Percentiles rank a stretch among this genome's conserved stretches.
phyloP scores from a whole-genome alignment of 139 green algal genomes.

The Picochlorum costavermella region DNA sequence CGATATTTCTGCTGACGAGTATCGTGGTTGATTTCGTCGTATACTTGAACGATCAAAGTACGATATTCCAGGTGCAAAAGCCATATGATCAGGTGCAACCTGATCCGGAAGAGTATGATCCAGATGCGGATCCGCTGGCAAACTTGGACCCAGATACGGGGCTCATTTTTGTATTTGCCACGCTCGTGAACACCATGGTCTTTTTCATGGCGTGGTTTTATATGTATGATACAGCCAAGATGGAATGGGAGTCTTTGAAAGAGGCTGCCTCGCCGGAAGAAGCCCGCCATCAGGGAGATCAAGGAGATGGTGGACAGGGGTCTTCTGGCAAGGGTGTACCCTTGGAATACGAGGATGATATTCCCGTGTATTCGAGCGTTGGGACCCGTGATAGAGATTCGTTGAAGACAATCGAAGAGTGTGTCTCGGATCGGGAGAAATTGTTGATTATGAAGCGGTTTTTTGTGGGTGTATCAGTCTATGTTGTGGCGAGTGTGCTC shows the following conservation, averaged over 20 bases:
- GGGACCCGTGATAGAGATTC: slow-evolving; percentile 26
- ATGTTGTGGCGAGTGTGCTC: slow-evolving; percentile 24
- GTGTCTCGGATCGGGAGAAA: slow-evolving; percentile 32
- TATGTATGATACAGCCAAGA: slow-evolving; percentile 28
- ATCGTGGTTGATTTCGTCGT: slow-evolving; percentile 39
- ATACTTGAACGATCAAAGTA: slow-evolving; percentile 5
- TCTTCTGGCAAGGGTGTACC: too few relatives aligned
- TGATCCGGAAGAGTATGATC: slow-evolving; percentile 4
- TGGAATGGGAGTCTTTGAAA: slow-evolving; percentile 22
- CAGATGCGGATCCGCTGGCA: background rate
- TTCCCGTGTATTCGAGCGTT: slow-evolving; percentile 7
- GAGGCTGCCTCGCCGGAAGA: background rate
- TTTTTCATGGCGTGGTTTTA: slow-evolving; percentile 35
- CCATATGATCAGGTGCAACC: slow-evolving; percentile 3
- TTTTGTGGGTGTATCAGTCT: slow-evolving; percentile 37
- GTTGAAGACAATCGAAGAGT: slow-evolving; percentile 42
- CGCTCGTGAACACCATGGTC: background rate
- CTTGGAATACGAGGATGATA: background rate
- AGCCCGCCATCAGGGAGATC: background rate
- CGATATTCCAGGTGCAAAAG: slow-evolving; percentile 12
- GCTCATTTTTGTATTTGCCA: background rate
- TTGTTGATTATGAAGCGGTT: slow-evolving; percentile 40
- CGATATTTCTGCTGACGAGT: slow-evolving; percentile 36
- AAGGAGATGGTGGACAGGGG: background rate
- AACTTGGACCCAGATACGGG: slow-evolving; percentile 7